Percentiles rank a stretch among this genome's conserved stretches.
phyloP scores from a whole-genome alignment of 805 yeast genomes.

The Saccharomycopsis capsularis region DNA sequence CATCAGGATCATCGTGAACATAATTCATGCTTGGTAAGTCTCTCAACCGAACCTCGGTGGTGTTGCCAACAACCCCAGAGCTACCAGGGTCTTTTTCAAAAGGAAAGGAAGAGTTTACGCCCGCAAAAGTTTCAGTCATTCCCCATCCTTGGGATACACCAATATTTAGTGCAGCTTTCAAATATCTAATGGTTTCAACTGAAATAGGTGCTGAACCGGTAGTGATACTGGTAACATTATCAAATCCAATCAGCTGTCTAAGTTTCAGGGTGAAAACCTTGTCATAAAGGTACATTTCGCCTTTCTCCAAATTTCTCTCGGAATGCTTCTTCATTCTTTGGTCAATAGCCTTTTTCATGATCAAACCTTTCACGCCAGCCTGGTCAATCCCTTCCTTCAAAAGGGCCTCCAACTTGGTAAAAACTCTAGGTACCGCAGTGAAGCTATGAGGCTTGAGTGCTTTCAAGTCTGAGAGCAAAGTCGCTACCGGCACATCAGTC shows the following conservation, averaged over 20 bases:
- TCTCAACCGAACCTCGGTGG: slow-evolving; percentile 41
- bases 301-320: slow-evolving; percentile 20
- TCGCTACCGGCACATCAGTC: slow-evolving; percentile 35
- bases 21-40: slow-evolving; percentile 43
- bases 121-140: slow-evolving; percentile 48
- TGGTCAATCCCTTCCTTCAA: slow-evolving; percentile 34
- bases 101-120: slow-evolving; percentile 30
- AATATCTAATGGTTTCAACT: slow-evolving; percentile 45
- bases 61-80: slow-evolving; percentile 36
- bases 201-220: slow-evolving; percentile 59
- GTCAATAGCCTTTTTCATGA: slow-evolving; percentile 9
- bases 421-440: slow-evolving; percentile 49
- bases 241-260: slow-evolving; percentile 33
- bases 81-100: slow-evolving; percentile 35
- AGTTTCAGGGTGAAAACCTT: slow-evolving; percentile 30
- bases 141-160: slow-evolving; percentile 49
- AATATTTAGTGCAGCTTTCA: slow-evolving; percentile 43
- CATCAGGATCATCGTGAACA: slow-evolving; percentile 24
- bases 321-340: too few relatives aligned
- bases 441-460: slow-evolving; percentile 39
- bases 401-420: slow-evolving; percentile 44
- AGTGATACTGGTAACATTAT: slow-evolving; percentile 27
- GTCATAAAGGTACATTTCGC: slow-evolving; percentile 28
- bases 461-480: slow-evolving; percentile 43
- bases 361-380: background rate